These are phyloP conservation scores for Chrysochromulina parva DNA, from an alignment of 78 protist species.

Conservation along the genomic window DNA sequence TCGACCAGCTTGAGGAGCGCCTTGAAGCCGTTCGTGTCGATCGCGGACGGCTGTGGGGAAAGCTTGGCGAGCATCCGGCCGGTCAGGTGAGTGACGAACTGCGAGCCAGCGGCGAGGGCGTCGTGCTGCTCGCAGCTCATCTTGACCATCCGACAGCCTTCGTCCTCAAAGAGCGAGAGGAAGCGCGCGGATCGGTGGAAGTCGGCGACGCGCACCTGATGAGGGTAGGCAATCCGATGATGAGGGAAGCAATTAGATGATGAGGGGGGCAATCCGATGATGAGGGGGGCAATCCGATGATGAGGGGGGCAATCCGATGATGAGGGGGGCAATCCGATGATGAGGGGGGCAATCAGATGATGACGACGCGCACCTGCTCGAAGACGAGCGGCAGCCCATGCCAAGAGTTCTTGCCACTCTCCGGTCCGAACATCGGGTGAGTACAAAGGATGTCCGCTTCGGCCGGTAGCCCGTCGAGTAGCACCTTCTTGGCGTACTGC, in stretches of 20 bases:
- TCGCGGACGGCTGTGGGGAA: background rate
- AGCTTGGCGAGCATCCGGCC: conserved; percentile 31
- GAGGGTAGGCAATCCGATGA: too few relatives aligned
- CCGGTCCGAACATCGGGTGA: conserved; percentile 50
- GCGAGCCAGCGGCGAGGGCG: conserved; percentile 13
- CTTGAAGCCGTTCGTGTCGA: conserved; percentile 16
- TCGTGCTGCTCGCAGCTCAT: conserved; percentile 41
- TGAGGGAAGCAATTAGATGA: too few relatives aligned
- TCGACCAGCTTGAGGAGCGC: conserved; percentile 21
- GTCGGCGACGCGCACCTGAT: background rate
- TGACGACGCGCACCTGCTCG: conserved; percentile 14
- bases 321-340: too few relatives aligned
- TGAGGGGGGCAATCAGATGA: too few relatives aligned
- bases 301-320: too few relatives aligned
- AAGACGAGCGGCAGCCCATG: background rate
- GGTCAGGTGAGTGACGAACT: conserved; percentile 36
- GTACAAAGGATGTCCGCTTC: conserved; percentile 15
- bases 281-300: too few relatives aligned
- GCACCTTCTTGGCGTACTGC: background rate
- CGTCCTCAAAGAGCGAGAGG: conserved; percentile 29
- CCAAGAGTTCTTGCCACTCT: conserved; percentile 16
- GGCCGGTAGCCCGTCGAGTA: background rate
- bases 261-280: too few relatives aligned
- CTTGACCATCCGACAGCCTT: conserved; percentile 20
- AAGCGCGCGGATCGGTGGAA: background rate